Percentiles rank a stretch among this genome's conserved stretches.
phyloP scores from a whole-genome alignment of 2,329 filamentous ascomycete species.

The Sporothrix dimorphospora region DNA sequence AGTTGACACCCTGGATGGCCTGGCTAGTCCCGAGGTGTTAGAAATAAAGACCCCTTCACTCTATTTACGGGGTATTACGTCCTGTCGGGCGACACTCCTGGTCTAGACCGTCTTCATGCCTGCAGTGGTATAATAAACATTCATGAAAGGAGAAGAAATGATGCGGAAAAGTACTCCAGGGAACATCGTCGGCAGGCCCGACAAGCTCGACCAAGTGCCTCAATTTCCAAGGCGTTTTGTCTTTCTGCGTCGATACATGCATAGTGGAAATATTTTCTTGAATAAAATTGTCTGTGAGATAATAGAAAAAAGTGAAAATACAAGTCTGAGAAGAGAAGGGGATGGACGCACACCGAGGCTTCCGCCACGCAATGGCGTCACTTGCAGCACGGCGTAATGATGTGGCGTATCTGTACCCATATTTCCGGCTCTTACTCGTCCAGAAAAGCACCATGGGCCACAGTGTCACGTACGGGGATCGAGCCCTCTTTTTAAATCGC shows the following conservation, averaged over 20 bases:
- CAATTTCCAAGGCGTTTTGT: background rate
- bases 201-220: background rate
- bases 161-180: background rate
- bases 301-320: background rate
- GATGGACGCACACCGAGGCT: background rate
- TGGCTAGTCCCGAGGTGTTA: too few species aligned
- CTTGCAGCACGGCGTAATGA: background rate
- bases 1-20: too few species aligned
- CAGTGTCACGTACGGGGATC: conserved; percentile 7
- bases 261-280: too few species aligned
- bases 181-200: background rate
- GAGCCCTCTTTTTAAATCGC: background rate
- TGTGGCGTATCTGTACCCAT: background rate
- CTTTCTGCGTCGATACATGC: background rate
- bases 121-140: background rate
- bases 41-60: too few species aligned
- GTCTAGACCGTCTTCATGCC: too few species aligned
- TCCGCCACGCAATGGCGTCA: background rate
- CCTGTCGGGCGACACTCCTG: too few species aligned
- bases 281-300: background rate
- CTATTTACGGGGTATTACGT: too few species aligned
- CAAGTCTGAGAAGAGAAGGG: background rate
- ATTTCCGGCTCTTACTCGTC: background rate
- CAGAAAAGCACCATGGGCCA: background rate
- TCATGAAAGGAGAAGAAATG: background rate